Conservation (phyloP, 2,329 filamentous ascomycete species). For the Nemania sp. region DNA sequence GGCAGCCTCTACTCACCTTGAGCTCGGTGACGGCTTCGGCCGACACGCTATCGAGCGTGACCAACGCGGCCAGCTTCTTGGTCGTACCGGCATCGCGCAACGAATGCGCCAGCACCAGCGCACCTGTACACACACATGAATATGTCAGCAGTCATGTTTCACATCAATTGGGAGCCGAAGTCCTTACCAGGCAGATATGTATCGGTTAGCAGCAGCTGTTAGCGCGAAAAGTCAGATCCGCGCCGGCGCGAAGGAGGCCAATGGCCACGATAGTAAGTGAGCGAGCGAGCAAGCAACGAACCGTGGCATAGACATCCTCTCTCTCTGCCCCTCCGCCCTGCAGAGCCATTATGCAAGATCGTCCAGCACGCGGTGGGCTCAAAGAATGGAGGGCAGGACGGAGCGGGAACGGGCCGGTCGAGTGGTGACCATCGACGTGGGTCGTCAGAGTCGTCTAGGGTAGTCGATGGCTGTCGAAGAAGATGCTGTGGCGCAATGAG, state of each 20-base stretch:
- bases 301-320: constrained; percentile 61
- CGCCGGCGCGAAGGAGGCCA: neutral
- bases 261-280: neutral
- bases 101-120: constrained; percentile 91
- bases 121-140: constrained; percentile 61
- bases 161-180: constrained; percentile 16
- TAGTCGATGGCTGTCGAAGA: too few relatives aligned
- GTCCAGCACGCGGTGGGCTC: neutral
- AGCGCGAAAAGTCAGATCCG: constrained; percentile 32
- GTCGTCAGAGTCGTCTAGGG: too few relatives aligned
- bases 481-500: too few relatives aligned
- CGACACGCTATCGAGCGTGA: constrained; percentile 79
- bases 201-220: constrained; percentile 87
- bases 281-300: constrained; percentile 42
- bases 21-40: constrained; percentile 76
- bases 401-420: too few relatives aligned
- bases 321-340: constrained; percentile 41
- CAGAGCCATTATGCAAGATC: constrained; percentile 33
- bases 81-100: constrained; percentile 85
- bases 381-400: neutral
- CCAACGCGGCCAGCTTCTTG: constrained; percentile 82
- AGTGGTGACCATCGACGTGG: too few relatives aligned
- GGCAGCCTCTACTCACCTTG: constrained; percentile 67
- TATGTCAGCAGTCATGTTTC: constrained; percentile 24
- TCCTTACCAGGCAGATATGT: constrained; percentile 83